A percentile compares a stretch with the other conserved stretches of the same genome.
Conservation (phyloP, 371 early-diverging fungal species). For the Circinella umbellata region DNA sequence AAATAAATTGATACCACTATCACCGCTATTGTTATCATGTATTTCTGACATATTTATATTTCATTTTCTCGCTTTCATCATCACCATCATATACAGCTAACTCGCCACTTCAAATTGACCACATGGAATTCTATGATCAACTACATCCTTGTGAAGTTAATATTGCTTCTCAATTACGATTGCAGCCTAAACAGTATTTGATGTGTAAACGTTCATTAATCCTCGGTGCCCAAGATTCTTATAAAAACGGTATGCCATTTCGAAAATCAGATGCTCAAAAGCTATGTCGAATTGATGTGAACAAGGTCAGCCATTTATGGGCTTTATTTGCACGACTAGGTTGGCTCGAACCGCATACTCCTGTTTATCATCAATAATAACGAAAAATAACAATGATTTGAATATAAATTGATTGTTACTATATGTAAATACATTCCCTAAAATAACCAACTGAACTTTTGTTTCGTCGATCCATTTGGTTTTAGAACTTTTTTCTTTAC, state of each 20-base stretch:
- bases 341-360: conserved; percentile 34
- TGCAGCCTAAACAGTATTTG: conserved; percentile 73
- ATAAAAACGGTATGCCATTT: conserved; percentile 31
- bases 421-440: not conserved
- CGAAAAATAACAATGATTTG: not conserved
- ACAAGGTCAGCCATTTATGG: conserved; percentile 49
- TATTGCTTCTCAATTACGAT: conserved; percentile 71
- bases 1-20: too few relatives aligned
- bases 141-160: conserved; percentile 64
- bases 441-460: too few relatives aligned
- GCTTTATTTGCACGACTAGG: conserved; percentile 43
- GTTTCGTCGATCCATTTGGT: too few relatives aligned
- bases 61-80: too few relatives aligned
- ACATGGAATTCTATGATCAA: conserved; percentile 51
- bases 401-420: not conserved
- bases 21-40: too few relatives aligned
- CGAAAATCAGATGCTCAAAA: conserved; percentile 56
- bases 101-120: conserved; percentile 39
- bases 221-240: conserved; percentile 38
- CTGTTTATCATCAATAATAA: not conserved
- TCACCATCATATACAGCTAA: not conserved
- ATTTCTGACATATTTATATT: too few relatives aligned
- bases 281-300: conserved; percentile 53
- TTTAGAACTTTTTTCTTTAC: too few relatives aligned
- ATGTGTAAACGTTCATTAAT: conserved; percentile 51